Evolutionary conservation across 1,284 basidiomycete genomes (phyloP).

Genomic region (Fomitiporia mediterranea): DNA sequence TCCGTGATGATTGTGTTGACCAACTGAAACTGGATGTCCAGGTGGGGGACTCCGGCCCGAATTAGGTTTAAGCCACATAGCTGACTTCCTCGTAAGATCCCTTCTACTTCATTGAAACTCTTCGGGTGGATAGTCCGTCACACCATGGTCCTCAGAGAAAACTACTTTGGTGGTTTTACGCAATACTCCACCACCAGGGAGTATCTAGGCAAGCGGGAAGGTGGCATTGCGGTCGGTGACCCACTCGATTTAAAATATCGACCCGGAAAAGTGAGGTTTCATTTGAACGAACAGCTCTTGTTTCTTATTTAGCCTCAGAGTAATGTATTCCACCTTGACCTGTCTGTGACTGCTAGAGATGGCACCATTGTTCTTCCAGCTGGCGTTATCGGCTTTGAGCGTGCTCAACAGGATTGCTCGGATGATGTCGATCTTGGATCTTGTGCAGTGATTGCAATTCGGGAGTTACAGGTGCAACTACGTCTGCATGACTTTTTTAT

Average conservation of each 20-base stretch:
- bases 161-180: constrained; percentile 90
- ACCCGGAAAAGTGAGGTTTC: constrained; percentile 54
- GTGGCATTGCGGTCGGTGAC: constrained; percentile 65
- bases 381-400: constrained; percentile 69
- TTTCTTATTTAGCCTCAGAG: constrained; percentile 42
- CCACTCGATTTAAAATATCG: constrained; percentile 77
- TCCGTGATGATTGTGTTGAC: constrained; percentile 70
- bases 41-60: constrained; percentile 34
- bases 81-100: constrained; percentile 26
- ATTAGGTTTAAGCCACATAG: not conserved
- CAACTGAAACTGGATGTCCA: constrained; percentile 66
- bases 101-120: constrained; percentile 54
- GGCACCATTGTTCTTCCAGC: constrained; percentile 65
- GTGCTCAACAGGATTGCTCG: constrained; percentile 25
- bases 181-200: constrained; percentile 85
- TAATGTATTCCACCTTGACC: constrained; percentile 74
- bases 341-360: constrained; percentile 53
- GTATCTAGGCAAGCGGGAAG: constrained; percentile 66
- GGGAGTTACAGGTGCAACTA: constrained; percentile 71
- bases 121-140: constrained; percentile 86
- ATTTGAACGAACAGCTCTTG: too few species aligned
- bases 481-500: constrained; percentile 82
- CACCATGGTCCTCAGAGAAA: constrained; percentile 83
- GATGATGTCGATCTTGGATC: constrained; percentile 42
- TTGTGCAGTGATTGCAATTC: constrained; percentile 53